Evolutionary conservation across 208 protist species (phyloP).

Genomic region (Acanthamoeba lenticulata): DNA sequence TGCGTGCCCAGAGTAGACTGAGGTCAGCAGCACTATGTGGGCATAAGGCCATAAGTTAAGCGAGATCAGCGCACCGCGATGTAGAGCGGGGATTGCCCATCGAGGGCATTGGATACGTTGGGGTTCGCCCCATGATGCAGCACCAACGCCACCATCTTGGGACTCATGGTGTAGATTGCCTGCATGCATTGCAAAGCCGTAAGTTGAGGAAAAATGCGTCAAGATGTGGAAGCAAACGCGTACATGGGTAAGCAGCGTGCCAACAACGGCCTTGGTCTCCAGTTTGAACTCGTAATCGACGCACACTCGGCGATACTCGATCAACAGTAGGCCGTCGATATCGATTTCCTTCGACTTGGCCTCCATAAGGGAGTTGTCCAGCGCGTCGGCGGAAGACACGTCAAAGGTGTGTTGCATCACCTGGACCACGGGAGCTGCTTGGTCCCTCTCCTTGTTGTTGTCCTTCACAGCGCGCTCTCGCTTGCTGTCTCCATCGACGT

Average conservation of each 20-base stretch:
- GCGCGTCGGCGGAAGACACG: neutral
- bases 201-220: neutral
- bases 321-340: neutral
- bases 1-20: no score
- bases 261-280: neutral
- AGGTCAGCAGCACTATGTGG: no score
- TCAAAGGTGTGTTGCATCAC: neutral
- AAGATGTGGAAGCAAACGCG: neutral
- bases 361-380: neutral
- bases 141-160: neutral
- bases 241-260: slow-evolving; percentile 16
- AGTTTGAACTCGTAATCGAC: neutral
- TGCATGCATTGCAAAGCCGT: no score
- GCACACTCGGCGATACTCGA: neutral
- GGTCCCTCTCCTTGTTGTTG: neutral
- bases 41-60: no score
- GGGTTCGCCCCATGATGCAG: neutral
- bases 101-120: neutral
- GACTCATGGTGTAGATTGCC: neutral
- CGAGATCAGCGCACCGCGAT: neutral
- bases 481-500: neutral
- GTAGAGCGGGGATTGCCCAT: slow-evolving; percentile 25
- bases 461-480: neutral
- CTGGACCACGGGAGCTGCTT: neutral
- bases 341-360: neutral